Percentiles rank a stretch among this genome's conserved stretches.
Conservation (phyloP, 257 asterid species). For the Mentha longifolia region DNA sequence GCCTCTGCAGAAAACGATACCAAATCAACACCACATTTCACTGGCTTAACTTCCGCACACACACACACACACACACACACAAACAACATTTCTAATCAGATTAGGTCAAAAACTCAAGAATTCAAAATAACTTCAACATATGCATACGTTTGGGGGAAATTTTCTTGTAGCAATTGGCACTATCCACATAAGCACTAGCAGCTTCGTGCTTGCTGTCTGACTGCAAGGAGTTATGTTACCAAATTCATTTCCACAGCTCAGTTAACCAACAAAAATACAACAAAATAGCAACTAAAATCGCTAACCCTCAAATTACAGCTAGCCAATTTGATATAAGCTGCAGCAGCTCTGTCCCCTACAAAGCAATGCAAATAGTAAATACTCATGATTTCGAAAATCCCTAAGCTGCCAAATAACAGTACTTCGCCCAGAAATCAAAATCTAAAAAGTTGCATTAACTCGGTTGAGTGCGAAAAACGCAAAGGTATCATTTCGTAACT, state of each 20-base stretch:
- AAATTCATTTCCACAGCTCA: constrained; percentile 27
- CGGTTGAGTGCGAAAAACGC: constrained; percentile 11
- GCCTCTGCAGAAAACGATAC: constrained; percentile 42
- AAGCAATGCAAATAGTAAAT: constrained; percentile 17
- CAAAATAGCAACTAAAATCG: constrained; percentile 4
- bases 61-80: constrained; percentile 4
- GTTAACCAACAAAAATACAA: not conserved
- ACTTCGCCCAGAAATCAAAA: not conserved
- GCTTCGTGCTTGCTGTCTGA: constrained; percentile 55
- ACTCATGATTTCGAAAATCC: not conserved
- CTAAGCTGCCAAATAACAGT: not conserved
- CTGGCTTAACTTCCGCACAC: constrained; percentile 6
- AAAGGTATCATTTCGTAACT: too few species aligned
- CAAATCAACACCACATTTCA: constrained; percentile 14
- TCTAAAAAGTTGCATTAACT: not conserved
- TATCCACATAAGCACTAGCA: constrained; percentile 53
- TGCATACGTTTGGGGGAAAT: constrained; percentile 44
- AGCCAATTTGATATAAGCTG: constrained; percentile 50
- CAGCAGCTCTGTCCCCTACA: constrained; percentile 56
- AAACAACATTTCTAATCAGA: not conserved
- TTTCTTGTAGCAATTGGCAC: constrained; percentile 57
- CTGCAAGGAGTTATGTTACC: constrained; percentile 31
- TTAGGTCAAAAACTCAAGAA: not conserved
- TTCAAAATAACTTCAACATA: constrained; percentile 2
- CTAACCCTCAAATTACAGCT: constrained; percentile 46